Evolutionary conservation across 805 yeast species (phyloP).

Genomic region (Nakazawaea ishiwadae): DNA sequence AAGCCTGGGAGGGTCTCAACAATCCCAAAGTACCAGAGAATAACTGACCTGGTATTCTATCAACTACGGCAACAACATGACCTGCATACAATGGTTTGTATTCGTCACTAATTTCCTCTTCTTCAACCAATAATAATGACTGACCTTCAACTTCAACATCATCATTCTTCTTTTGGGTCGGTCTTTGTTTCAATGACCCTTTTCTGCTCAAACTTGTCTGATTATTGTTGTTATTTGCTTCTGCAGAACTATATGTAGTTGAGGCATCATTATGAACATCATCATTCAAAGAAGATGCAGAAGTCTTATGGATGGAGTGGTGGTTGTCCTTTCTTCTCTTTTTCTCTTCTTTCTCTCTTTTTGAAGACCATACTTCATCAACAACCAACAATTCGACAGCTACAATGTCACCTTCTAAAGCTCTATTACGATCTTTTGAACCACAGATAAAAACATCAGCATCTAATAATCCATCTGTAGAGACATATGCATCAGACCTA

Average conservation of each 20-base stretch:
- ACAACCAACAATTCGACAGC: constrained; percentile 93
- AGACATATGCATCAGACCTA: constrained; percentile 96
- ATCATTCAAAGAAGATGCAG: constrained; percentile 49
- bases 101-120: constrained; percentile 91
- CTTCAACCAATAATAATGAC: constrained; percentile 84
- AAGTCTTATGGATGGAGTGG: too few relatives aligned
- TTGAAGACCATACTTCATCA: constrained; percentile 96
- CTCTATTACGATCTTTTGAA: constrained; percentile 96
- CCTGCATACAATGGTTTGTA: constrained; percentile 95
- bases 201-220: constrained; percentile 57
- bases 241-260: constrained; percentile 33
- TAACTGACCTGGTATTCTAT: constrained; percentile 94
- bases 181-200: constrained; percentile 91
- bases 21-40: constrained; percentile 93
- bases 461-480: constrained; percentile 92
- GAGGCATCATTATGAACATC: constrained; percentile 82
- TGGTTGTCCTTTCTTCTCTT: constrained; percentile 76
- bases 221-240: constrained; percentile 22
- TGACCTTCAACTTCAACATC: constrained; percentile 99
- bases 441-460: constrained; percentile 98
- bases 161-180: constrained; percentile 95
- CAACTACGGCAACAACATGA: constrained; percentile 96
- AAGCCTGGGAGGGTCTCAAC: constrained; percentile 91
- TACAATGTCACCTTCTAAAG: constrained; percentile 93
- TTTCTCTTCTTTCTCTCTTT: constrained; percentile 95